Base-by-base conservation (phyloP, 2,329 filamentous ascomycete genomes). In the Pochonia chlamydosporia region DNA sequence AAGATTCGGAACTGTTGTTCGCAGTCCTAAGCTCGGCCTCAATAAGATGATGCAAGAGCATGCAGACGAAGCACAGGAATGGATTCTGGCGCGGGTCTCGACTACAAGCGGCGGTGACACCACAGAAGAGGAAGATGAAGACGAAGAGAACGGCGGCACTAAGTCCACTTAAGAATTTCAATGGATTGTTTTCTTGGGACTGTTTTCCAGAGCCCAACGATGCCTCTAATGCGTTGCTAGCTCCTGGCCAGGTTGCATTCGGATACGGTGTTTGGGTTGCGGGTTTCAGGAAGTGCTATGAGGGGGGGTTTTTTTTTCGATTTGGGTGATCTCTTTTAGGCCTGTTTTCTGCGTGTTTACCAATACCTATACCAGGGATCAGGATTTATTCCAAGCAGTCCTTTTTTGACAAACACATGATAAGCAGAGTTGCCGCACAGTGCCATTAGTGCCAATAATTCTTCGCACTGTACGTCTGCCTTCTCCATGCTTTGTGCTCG, bases 1-100 rank as follows among this genome's bases (percentile, higher is more conserved):
- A 30, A 72, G 81, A 1, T 85, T 83, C 52, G 81, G 81, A 2
- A 72, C 70, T 1, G 81, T 84, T 1, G 65, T 76, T 23, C 71
- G 70, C 51, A 81, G 79, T 54, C 59, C 69, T 1, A 65, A 69
- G 49, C 63, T 60, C 9, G 74, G 73, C 0, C 64, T 83, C 10
- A 73, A 70, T 39, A 69, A 67, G 51, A 82, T 82, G 79, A 79
- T 82, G 74, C 67, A 68, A 39, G 64, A 63, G 44, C 79, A 84
- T 55, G 70, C 72, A 3, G 56, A 58, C 3, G 77, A 83, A 31
- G 72, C 74, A 1, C 69, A 72, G 40, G 57, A 67, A 23, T 84
- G 77, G 72, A 75, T 84, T 18, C 16, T 66, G 43, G 65, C 66
- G 5, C 64, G 72, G 37, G 56, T 70, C 9, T 55, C 59, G 5